phyloP scores from a whole-genome alignment of 2,329 filamentous ascomycete genomes.

The Sclerotinia subarctica region DNA sequence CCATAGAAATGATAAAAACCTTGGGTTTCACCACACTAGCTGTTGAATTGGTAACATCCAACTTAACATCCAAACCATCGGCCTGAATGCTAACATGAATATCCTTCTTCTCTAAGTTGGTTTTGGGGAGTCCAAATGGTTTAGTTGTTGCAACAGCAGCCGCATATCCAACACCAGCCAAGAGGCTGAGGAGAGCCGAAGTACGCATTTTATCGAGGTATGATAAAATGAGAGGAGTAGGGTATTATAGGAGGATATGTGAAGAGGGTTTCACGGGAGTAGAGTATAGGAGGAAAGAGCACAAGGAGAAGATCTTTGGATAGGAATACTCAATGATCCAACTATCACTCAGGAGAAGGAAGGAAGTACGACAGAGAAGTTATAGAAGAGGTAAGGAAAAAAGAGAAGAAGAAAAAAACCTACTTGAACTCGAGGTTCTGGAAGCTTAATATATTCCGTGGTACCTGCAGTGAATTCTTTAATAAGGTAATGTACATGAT shows the following conservation, averaged over 20 bases:
- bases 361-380: not conserved
- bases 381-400: not conserved
- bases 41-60: slow-evolving; percentile 11
- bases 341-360: not conserved
- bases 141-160: slow-evolving; percentile 14
- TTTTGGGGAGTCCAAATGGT: slow-evolving; percentile 8
- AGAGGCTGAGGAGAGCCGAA: slow-evolving; percentile 13
- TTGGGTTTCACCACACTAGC: slow-evolving; percentile 45
- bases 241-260: not conserved
- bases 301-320: not conserved
- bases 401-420: not conserved
- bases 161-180: slow-evolving; percentile 11
- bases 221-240: not conserved
- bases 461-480: slow-evolving; percentile 12
- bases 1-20: slow-evolving; percentile 62
- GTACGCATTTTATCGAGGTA: slow-evolving; percentile 14
- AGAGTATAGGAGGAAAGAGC: not conserved
- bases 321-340: not conserved
- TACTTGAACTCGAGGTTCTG: not conserved
- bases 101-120: slow-evolving; percentile 11
- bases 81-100: slow-evolving; percentile 12
- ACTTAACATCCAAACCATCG: slow-evolving; percentile 8
- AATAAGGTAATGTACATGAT: not conserved
- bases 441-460: slow-evolving; percentile 12
- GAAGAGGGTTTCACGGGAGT: not conserved